Conservation (phyloP, 331 rosid genomes). For the Erythrophleum ivorense region DNA sequence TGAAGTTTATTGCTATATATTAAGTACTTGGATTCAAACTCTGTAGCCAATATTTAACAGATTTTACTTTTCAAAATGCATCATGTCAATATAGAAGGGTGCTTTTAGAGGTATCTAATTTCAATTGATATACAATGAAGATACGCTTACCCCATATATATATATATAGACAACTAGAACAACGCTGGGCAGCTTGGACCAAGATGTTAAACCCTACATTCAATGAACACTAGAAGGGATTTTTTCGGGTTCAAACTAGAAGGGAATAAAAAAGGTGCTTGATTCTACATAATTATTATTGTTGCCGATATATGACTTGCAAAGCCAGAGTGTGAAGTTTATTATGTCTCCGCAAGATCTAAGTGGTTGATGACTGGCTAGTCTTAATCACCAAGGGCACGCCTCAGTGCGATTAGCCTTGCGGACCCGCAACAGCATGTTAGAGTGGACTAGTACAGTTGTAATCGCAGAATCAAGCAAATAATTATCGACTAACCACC, state of each 20-base stretch:
- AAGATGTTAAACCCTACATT: background rate
- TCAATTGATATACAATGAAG: no score
- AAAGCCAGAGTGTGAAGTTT: slow-evolving; percentile 5
- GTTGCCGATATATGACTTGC: slow-evolving; percentile 18
- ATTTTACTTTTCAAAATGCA: no score
- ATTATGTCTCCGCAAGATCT: slow-evolving; percentile 10
- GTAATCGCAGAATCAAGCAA: slow-evolving; percentile 19
- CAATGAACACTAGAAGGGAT: slow-evolving; percentile 2
- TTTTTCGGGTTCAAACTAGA: background rate
- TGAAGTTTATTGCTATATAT: no score
- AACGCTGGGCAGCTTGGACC: background rate
- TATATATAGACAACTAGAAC: background rate
- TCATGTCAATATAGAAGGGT: no score
- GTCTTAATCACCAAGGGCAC: slow-evolving; percentile 19
- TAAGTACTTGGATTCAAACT: no score
- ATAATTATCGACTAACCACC: slow-evolving; percentile 19
- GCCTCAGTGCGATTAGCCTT: slow-evolving; percentile 13
- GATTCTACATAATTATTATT: background rate
- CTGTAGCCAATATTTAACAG: no score
- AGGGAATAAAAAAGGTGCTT: slow-evolving; percentile 13
- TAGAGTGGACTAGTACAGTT: slow-evolving; percentile 12
- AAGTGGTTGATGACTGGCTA: slow-evolving; percentile 29
- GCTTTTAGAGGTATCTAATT: no score
- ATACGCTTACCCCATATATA: no score
- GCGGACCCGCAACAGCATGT: background rate